Base-by-base conservation (phyloP, 495 filamentous ascomycete species). In the Neurospora hispaniola region DNA sequence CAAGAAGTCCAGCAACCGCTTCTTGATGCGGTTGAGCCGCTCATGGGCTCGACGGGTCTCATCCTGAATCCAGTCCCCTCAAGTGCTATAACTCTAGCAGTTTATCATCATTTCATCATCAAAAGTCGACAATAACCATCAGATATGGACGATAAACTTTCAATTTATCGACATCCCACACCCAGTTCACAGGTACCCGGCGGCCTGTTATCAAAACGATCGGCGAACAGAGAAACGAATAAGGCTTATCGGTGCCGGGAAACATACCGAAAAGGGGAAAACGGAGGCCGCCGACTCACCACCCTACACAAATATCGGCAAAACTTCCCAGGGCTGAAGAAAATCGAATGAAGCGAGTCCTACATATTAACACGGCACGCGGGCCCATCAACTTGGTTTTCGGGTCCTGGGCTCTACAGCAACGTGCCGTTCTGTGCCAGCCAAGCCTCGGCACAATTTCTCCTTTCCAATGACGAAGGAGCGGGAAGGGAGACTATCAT, bases 21-120 rank as follows among this genome's bases (percentile, higher is more conserved):
- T 78, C 20, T 44, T 79, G 5, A 31, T 71, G 38, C 73, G 76
- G 35, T 72, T 78, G 27, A 73, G 76, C 1, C 76, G 77, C 11
- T 76, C 77, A 0, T 79, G 73, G 70, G 76, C 77, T 8, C 74
- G 77, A 0, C 73, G 76, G 14, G 72, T 75, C 62, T 78, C 77
- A 10, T 42, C 73, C 6, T 66, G 54, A 66, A 59, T 18, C 16
- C 12, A 2, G 11, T 6, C 6, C 3, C 27, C 1, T 35, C 48
- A 6, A 59, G 12, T 12, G 18, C 12, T 18, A 14, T 66, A 38
- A 66, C 54, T 66, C 18, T 12, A 38, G 54, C 27, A 62, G 27
- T 62, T 35, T 62, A 27, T 27, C 54, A 35, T 35, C 27, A 62
- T 12, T 16, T 31, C 7, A 3, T 35, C 1, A 35, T 66, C 3